These are phyloP conservation scores for Plasmodium knowlesi DNA, from an alignment of 169 alveolate species.

Conservation along the genomic window DNA sequence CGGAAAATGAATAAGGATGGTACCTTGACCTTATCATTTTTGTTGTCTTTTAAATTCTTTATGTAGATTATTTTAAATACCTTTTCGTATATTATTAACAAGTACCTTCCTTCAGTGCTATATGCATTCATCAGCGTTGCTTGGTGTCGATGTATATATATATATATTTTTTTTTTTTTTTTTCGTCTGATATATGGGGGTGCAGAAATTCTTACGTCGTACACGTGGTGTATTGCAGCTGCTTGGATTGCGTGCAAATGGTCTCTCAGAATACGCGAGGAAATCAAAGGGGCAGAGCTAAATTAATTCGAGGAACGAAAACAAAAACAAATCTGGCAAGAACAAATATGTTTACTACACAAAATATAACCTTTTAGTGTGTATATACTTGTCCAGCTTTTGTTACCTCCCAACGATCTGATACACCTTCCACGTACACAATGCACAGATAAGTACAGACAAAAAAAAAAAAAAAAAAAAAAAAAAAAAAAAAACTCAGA, in stretches of 20 bases:
- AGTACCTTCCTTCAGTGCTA: conserved; percentile 70
- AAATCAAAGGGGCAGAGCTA: background rate
- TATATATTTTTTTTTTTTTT: too few species aligned
- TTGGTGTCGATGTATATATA: background rate
- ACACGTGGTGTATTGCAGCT: background rate
- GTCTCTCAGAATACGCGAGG: background rate
- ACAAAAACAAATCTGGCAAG: background rate
- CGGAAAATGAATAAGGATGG: conserved; percentile 47
- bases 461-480: background rate
- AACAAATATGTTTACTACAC: background rate
- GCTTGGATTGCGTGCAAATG: background rate
- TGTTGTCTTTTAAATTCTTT: conserved; percentile 65
- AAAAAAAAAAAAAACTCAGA: too few species aligned
- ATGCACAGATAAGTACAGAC: background rate
- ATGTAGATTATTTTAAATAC: conserved; percentile 71
- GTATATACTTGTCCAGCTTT: background rate
- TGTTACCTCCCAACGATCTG: background rate
- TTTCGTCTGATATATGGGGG: background rate
- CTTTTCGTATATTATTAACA: conserved; percentile 67
- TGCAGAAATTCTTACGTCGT: background rate
- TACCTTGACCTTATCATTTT: conserved; percentile 45
- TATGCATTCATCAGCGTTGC: conserved; percentile 68
- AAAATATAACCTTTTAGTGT: background rate
- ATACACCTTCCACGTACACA: background rate
- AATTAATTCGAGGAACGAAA: background rate